These are phyloP conservation scores for Chlorokybus atmophyticus DNA, from an alignment of 139 green algal species.

Conservation along the genomic window DNA sequence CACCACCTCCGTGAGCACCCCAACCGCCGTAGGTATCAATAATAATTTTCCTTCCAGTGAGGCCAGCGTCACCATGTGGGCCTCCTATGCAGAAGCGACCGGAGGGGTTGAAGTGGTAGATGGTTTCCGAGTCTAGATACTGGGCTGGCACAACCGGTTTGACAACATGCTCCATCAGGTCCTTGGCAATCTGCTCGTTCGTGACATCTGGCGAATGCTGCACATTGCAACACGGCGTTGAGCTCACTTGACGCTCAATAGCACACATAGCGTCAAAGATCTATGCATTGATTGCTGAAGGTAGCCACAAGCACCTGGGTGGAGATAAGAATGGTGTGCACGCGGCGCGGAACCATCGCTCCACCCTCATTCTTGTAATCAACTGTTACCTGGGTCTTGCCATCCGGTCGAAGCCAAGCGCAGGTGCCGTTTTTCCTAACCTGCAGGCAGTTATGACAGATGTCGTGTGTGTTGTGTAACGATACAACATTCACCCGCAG, in stretches of 20 bases:
- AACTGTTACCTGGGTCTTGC: slow-evolving; percentile 98
- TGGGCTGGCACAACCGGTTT: slow-evolving; percentile 92
- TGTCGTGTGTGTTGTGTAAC: too few species aligned
- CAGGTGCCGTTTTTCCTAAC: slow-evolving; percentile 35
- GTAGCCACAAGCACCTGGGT: slow-evolving; percentile 64
- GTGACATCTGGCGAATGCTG: slow-evolving; percentile 63
- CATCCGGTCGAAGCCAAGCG: slow-evolving; percentile 89
- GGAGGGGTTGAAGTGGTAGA: slow-evolving; percentile 98
- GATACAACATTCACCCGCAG: too few species aligned
- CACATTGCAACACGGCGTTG: not conserved
- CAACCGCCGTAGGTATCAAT: slow-evolving; percentile 99
- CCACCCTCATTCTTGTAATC: slow-evolving; percentile 92
- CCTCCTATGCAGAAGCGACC: slow-evolving; percentile 95
- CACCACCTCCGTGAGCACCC: slow-evolving; percentile 93
- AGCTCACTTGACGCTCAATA: not conserved
- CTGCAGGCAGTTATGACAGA: not conserved
- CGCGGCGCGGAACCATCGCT: slow-evolving; percentile 74
- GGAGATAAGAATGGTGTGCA: slow-evolving; percentile 99
- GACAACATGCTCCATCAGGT: slow-evolving; percentile 97
- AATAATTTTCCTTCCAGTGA: slow-evolving; percentile 99
- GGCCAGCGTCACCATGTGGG: slow-evolving; percentile 89
- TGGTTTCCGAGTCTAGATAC: slow-evolving; percentile 98
- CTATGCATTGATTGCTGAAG: not conserved
- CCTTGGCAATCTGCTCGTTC: slow-evolving; percentile 88
- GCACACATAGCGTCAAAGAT: not conserved